Percentiles rank a stretch among this genome's conserved stretches.
phyloP scores from a whole-genome alignment of 2,329 filamentous ascomycete species.

The Zymoseptoria tritici region DNA sequence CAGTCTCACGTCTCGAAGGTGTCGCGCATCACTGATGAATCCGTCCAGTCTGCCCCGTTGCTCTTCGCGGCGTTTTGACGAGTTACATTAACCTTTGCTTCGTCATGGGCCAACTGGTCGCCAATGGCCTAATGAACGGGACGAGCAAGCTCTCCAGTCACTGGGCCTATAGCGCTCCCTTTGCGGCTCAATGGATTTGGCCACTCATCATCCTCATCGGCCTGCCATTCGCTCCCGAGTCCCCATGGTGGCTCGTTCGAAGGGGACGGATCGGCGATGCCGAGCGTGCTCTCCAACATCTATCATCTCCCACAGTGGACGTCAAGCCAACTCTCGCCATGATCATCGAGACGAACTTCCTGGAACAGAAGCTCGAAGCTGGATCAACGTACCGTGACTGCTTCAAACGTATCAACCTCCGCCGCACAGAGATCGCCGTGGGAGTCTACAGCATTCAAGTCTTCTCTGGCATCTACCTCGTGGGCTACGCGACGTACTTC shows the following conservation, averaged over 20 bases:
- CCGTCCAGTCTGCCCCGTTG: conserved; percentile 46
- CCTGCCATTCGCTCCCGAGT: conserved; percentile 33
- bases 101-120: conserved; percentile 55
- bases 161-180: conserved; percentile 40
- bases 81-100: conserved; percentile 57
- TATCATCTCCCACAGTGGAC: conserved; percentile 34
- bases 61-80: conserved; percentile 51
- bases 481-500: conserved; percentile 43
- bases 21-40: neutral
- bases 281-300: conserved; percentile 27
- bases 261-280: conserved; percentile 31
- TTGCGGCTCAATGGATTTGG: conserved; percentile 41
- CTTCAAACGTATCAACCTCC: conserved; percentile 36
- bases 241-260: conserved; percentile 34
- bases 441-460: conserved; percentile 40
- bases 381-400: conserved; percentile 34
- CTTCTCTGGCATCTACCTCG: conserved; percentile 36
- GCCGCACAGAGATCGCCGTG: conserved; percentile 39
- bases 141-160: conserved; percentile 26
- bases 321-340: conserved; percentile 33
- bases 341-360: conserved; percentile 33
- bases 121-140: conserved; percentile 33
- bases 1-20: neutral
- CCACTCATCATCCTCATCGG: conserved; percentile 32
- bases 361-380: conserved; percentile 34